A percentile compares a stretch with the other conserved stretches of the same genome.
phyloP scores from a whole-genome alignment of 1,139 yeast genomes.

The Taphrina wiesneri region DNA sequence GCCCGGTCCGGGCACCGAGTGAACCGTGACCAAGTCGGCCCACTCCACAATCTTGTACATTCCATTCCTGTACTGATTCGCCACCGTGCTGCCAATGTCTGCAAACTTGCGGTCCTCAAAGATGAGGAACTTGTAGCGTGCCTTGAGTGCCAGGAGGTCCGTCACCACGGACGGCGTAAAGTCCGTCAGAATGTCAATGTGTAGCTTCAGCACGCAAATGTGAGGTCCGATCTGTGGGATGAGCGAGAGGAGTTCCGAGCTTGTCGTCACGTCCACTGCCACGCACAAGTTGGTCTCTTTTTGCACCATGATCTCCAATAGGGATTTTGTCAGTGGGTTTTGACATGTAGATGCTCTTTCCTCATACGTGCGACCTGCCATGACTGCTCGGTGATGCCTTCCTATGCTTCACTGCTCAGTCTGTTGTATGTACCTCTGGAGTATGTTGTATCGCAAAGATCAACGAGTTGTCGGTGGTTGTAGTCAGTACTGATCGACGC shows the following conservation, averaged over 20 bases:
- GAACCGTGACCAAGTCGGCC: slow-evolving; percentile 98
- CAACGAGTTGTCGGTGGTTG: no score
- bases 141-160: slow-evolving; percentile 69
- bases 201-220: slow-evolving; percentile 90
- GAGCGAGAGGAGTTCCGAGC: slow-evolving; percentile 67
- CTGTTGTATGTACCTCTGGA: no score
- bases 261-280: slow-evolving; percentile 84
- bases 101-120: slow-evolving; percentile 98
- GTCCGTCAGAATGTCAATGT: slow-evolving; percentile 88
- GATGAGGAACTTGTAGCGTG: slow-evolving; percentile 78
- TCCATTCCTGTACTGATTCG: slow-evolving; percentile 89
- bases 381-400: no score
- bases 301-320: slow-evolving; percentile 70
- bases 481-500: no score
- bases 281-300: slow-evolving; percentile 93
- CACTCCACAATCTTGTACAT: slow-evolving; percentile 83
- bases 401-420: no score
- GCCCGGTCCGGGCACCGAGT: slow-evolving; percentile 95
- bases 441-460: no score
- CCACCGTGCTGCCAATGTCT: slow-evolving; percentile 97
- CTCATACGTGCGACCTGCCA: slow-evolving; percentile 52
- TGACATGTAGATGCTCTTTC: slow-evolving; percentile 69
- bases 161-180: slow-evolving; percentile 77
- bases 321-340: slow-evolving; percentile 76
- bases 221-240: slow-evolving; percentile 84